Base-by-base conservation (phyloP, 2,329 filamentous ascomycete genomes). In the Cordyceps militaris region DNA sequence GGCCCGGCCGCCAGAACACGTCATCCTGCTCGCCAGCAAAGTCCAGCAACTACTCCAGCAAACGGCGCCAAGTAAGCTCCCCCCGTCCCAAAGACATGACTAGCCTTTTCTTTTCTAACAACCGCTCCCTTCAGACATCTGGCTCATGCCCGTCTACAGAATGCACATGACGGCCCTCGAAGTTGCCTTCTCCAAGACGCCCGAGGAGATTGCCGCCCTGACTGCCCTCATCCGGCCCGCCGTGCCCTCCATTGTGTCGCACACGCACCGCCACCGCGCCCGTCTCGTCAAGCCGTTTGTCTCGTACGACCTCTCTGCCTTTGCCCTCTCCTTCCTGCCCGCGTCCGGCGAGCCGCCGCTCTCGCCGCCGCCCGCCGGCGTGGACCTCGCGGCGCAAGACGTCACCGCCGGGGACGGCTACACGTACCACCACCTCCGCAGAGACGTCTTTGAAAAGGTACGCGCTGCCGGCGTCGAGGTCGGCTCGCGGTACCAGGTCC, bases 141-240 rank as follows among this genome's bases (percentile, higher is more conserved):
- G 93, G 93, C 78, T 93, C 44, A 95, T 96, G 88, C 91, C 92
- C 0, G 72, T 79, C 10, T 77, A 87, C 56, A 81, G 82, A 60
- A 85, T 96, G 67, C 93, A 97, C 72, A 83, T 96, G 73, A 97
- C 93, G 0, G 82, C 85, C 0, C 78, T 97, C 2, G 93, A 97
- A 70, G 76, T 96, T 28, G 84, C 87, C n/a, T 91, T 94, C 70
- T 91, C 87, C 24, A 84, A 84, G 52, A 90, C 88, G 0, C 74
- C 82, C 1, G 73, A 78, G 0, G 86, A 93, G 67, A 89, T 96
- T 48, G 77, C 79, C 11, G 69, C 72, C 1, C 75, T 95, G 11
- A 79, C 89, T 42, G 67, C 79, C 1, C 70, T 73, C 9, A 75
- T 96, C 56, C 73, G 79, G 10, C 74, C 81, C 2, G 73, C 75